Evolutionary conservation across 805 yeast genomes (phyloP).

Genomic region (Barnettozyma populi): DNA sequence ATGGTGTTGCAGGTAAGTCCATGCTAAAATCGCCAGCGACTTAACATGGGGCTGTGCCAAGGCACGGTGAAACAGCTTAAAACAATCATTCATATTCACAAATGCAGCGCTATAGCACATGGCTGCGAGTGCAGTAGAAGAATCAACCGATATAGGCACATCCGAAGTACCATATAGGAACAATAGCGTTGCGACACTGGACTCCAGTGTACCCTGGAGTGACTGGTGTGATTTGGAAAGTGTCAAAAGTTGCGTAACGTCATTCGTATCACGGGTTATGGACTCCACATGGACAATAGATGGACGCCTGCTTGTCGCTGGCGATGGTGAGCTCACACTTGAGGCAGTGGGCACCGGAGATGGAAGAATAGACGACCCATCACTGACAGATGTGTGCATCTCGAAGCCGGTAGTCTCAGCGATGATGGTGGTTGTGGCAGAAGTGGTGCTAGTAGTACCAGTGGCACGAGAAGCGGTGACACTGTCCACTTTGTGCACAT

Average conservation of each 20-base stretch:
- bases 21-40: constrained; percentile 9
- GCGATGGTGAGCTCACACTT: neutral
- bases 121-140: constrained; percentile 4
- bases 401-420: neutral
- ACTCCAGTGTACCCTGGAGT: neutral
- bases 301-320: constrained; percentile 1
- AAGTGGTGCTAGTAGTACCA: neutral
- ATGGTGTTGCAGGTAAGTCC: constrained; percentile 9
- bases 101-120: constrained; percentile 10
- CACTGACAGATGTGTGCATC: neutral
- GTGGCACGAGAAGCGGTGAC: neutral
- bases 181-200: constrained; percentile 10
- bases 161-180: constrained; percentile 12
- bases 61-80: constrained; percentile 8
- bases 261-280: constrained; percentile 2
- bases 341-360: neutral
- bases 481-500: constrained; percentile 11
- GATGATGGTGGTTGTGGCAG: neutral
- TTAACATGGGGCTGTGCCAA: constrained; percentile 3
- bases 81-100: constrained; percentile 7
- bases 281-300: neutral
- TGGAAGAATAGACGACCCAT: neutral
- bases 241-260: constrained; percentile 9
- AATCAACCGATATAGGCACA: constrained; percentile 8
- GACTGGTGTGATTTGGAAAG: constrained; percentile 5